These are phyloP conservation scores for Coniochaeta ligniaria DNA, from an alignment of 2,329 filamentous ascomycete species.

Conservation along the genomic window DNA sequence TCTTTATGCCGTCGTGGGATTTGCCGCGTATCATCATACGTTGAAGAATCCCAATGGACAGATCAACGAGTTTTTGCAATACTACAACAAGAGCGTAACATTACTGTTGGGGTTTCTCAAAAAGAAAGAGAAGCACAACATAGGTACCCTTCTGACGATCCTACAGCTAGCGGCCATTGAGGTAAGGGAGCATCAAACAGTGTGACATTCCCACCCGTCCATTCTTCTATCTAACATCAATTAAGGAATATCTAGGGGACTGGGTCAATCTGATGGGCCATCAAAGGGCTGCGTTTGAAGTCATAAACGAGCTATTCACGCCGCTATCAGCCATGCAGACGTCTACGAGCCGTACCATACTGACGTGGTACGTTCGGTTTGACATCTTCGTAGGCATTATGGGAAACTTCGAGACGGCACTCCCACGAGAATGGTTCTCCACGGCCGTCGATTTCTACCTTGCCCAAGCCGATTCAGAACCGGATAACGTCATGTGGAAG, in stretches of 20 bases:
- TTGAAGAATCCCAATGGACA: constrained; percentile 63
- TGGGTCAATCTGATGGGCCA: constrained; percentile 93
- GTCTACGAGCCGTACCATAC: constrained; percentile 62
- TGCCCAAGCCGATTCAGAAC: constrained; percentile 49
- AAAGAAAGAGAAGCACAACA: constrained; percentile 60
- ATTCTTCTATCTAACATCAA: constrained; percentile 6
- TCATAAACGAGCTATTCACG: constrained; percentile 71
- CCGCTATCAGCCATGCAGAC: constrained; percentile 68
- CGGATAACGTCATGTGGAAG: constrained; percentile 56
- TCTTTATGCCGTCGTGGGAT: constrained; percentile 79
- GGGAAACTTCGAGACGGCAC: constrained; percentile 66
- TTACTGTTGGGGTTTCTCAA: constrained; percentile 66
- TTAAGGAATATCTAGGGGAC: constrained; percentile 85
- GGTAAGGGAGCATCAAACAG: constrained; percentile 36
- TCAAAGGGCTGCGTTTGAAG: constrained; percentile 79
- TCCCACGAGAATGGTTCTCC: constrained; percentile 74
- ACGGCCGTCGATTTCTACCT: constrained; percentile 56
- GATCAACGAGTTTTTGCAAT: constrained; percentile 75
- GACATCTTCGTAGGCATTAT: constrained; percentile 80
- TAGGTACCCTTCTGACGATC: constrained; percentile 77
- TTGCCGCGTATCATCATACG: constrained; percentile 80
- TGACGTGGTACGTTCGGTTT: constrained; percentile 87
- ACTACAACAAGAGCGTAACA: constrained; percentile 84
- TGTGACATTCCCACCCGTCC: neutral
- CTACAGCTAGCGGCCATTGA: constrained; percentile 90